Evolutionary conservation across 192 early-diverging fungal genomes (phyloP).

Genomic region (Entophlyctis luteolus): DNA sequence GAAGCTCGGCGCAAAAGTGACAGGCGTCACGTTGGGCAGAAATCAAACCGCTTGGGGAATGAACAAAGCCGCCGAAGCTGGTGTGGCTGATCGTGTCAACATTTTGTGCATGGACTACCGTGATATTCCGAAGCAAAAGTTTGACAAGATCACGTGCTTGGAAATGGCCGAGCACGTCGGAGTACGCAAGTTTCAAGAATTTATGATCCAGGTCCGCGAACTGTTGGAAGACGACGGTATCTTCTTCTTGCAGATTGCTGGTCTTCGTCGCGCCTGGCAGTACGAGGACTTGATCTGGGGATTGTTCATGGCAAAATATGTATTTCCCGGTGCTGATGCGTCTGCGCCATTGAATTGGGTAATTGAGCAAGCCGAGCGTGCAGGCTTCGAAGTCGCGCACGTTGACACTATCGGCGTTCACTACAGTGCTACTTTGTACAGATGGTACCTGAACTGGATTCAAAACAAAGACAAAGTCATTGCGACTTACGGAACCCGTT

Average conservation of each 20-base stretch:
- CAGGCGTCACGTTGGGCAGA: slow-evolving; percentile 87
- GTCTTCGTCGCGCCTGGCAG: slow-evolving; percentile 78
- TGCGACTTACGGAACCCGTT: slow-evolving; percentile 81
- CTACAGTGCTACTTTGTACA: slow-evolving; percentile 91
- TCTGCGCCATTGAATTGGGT: slow-evolving; percentile 96
- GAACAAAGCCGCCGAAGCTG: slow-evolving; percentile 73
- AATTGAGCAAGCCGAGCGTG: slow-evolving; percentile 83
- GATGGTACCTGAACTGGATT: slow-evolving; percentile 99
- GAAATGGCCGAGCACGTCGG: slow-evolving; percentile 99
- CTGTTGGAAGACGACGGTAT: slow-evolving; percentile 96
- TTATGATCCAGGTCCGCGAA: slow-evolving; percentile 86
- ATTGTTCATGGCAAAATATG: slow-evolving; percentile 97
- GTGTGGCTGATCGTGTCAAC: slow-evolving; percentile 71
- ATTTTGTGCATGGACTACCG: slow-evolving; percentile 96
- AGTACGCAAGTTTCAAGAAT: slow-evolving; percentile 80
- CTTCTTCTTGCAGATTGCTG: slow-evolving; percentile 97
- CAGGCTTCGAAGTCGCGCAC: slow-evolving; percentile 89
- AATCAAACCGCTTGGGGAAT: slow-evolving; percentile 92
- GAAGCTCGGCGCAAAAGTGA: slow-evolving; percentile 84
- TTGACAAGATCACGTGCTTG: slow-evolving; percentile 94
- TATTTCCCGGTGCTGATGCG: slow-evolving; percentile 98
- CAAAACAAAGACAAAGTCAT: slow-evolving; percentile 81
- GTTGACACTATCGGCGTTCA: slow-evolving; percentile 92
- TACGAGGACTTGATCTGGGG: slow-evolving; percentile 85
- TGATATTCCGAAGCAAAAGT: slow-evolving; percentile 90